Percentiles rank a stretch among this genome's conserved stretches.
phyloP scores from a whole-genome alignment of 305 asterid species.

The Solanum aculeatissimum region DNA sequence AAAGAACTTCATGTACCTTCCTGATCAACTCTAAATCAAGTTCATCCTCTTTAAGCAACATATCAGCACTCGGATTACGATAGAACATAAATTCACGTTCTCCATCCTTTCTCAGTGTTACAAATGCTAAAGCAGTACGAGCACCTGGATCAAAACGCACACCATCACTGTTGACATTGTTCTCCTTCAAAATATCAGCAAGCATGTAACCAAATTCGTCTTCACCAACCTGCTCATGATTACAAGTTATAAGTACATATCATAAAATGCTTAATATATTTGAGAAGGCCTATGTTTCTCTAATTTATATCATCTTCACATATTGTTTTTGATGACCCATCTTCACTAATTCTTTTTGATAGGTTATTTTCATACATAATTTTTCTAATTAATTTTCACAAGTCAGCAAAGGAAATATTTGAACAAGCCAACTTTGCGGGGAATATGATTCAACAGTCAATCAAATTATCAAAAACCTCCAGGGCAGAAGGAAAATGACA shows the following conservation, averaged over 20 bases:
- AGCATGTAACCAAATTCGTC: slow-evolving; percentile 98
- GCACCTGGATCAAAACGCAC: slow-evolving; percentile 97
- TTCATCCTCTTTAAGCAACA: slow-evolving; percentile 75
- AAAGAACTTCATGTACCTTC: slow-evolving; percentile 46
- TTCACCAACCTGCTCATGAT: slow-evolving; percentile 70
- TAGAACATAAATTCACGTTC: slow-evolving; percentile 98
- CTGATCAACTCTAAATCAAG: slow-evolving; percentile 71
- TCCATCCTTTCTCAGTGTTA: slow-evolving; percentile 84
- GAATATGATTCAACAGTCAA: neutral
- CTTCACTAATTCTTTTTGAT: neutral
- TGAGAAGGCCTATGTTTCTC: neutral
- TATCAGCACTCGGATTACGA: slow-evolving; percentile 98
- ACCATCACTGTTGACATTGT: slow-evolving; percentile 78
- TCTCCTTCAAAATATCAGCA: slow-evolving; percentile 81
- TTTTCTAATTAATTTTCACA: neutral
- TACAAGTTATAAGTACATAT: neutral
- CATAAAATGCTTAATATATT: neutral
- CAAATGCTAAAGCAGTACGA: slow-evolving; percentile 95
- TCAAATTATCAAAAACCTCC: neutral
- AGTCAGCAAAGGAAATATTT: neutral
- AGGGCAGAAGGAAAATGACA: neutral
- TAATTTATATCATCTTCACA: neutral
- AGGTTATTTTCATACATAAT: neutral
- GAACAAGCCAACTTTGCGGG: neutral
- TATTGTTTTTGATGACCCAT: neutral